Evolutionary conservation across 2,329 filamentous ascomycete genomes (phyloP).

Genomic region (Fusarium nisikadoi): DNA sequence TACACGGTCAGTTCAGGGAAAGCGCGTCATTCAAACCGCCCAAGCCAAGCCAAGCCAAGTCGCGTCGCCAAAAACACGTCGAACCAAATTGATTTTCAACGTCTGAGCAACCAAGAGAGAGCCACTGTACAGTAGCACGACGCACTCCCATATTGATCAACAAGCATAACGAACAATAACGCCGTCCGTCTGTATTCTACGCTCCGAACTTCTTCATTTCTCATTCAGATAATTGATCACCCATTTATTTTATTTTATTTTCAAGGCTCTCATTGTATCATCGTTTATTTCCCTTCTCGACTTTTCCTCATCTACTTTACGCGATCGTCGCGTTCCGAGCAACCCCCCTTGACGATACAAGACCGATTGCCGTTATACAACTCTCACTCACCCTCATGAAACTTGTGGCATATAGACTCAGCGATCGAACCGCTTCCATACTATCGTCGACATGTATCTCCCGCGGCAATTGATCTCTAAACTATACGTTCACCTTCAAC

Average conservation of each 20-base stretch:
- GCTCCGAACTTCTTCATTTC: not conserved
- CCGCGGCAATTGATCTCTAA: slow-evolving; percentile 89
- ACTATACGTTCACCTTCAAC: slow-evolving; percentile 89
- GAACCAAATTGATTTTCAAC: slow-evolving; percentile 39
- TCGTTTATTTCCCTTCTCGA: not conserved
- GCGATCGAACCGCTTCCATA: slow-evolving; percentile 24
- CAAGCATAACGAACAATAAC: slow-evolving; percentile 14
- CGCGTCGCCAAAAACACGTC: slow-evolving; percentile 47
- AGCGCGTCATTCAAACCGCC: slow-evolving; percentile 32
- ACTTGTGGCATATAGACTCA: slow-evolving; percentile 27
- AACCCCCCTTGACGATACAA: slow-evolving; percentile 18
- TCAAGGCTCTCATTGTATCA: not conserved
- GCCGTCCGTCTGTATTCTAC: not conserved
- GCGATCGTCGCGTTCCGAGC: slow-evolving; percentile 30
- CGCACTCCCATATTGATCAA: slow-evolving; percentile 5
- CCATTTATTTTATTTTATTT: not conserved
- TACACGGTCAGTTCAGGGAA: slow-evolving; percentile 11
- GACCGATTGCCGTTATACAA: slow-evolving; percentile 8
- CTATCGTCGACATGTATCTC: slow-evolving; percentile 79
- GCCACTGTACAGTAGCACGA: not conserved
- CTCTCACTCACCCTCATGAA: slow-evolving; percentile 40
- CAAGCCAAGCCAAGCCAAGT: no score
- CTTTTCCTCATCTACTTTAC: slow-evolving; percentile 33
- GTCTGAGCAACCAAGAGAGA: slow-evolving; percentile 7
- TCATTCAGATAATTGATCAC: not conserved